phyloP scores from a whole-genome alignment of 768 basidiomycete genomes.

The Chalciporus pseudorubinellus region DNA sequence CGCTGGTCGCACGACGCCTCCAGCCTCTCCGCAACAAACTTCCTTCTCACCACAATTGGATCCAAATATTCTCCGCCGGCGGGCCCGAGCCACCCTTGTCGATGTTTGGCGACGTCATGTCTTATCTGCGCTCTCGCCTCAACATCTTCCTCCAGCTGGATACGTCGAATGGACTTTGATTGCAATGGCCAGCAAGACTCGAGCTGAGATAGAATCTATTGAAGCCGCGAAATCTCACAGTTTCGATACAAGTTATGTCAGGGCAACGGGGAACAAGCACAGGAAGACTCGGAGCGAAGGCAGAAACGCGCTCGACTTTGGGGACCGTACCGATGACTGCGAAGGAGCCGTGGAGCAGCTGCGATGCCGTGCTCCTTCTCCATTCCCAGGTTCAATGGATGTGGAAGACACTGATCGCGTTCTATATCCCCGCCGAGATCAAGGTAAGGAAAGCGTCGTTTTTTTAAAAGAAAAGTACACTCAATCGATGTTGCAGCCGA shows the following conservation, averaged over 20 bases:
- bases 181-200: slow-evolving; percentile 20
- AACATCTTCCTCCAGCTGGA: slow-evolving; percentile 34
- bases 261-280: slow-evolving; percentile 39
- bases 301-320: slow-evolving; percentile 39
- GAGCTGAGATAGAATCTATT: slow-evolving; percentile 17
- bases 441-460: slow-evolving; percentile 12
- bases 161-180: slow-evolving; percentile 34
- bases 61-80: slow-evolving; percentile 49
- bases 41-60: slow-evolving; percentile 11
- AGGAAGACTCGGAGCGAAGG: slow-evolving; percentile 45
- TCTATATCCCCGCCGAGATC: slow-evolving; percentile 28
- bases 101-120: slow-evolving; percentile 66
- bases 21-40: slow-evolving; percentile 19
- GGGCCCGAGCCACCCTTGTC: slow-evolving; percentile 65
- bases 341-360: slow-evolving; percentile 18
- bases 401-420: slow-evolving; percentile 25
- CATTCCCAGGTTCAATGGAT: slow-evolving; percentile 10
- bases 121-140: slow-evolving; percentile 45
- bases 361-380: slow-evolving; percentile 28
- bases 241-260: not conserved
- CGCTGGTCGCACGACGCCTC: slow-evolving; percentile 27
- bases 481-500: slow-evolving; percentile 21
- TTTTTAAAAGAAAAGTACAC: not conserved
- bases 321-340: slow-evolving; percentile 14
- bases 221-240: slow-evolving; percentile 4